phyloP scores from a whole-genome alignment of 495 filamentous ascomycete species.

The Xylaria cubensis region DNA sequence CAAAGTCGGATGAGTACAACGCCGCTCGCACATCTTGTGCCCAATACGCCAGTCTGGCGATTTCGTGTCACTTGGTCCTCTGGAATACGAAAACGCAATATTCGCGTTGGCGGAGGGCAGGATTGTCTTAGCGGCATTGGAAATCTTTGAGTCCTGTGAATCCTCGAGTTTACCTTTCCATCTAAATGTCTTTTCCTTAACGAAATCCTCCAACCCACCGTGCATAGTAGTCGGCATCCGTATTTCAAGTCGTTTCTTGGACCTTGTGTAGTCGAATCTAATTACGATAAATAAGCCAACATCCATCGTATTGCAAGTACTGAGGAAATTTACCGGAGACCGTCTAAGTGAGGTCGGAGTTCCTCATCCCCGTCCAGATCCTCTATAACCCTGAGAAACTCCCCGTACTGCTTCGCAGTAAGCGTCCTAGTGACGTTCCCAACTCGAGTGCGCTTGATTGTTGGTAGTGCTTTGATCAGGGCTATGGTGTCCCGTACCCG shows the following conservation, averaged over 20 bases:
- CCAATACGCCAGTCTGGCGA: slow-evolving; percentile 1
- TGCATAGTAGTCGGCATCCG: slow-evolving; percentile 15
- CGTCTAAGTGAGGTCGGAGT: neutral
- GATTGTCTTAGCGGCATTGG: slow-evolving; percentile 1
- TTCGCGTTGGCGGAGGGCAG: neutral
- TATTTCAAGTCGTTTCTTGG: slow-evolving; percentile 6
- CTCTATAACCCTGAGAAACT: neutral
- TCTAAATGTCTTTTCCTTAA: neutral
- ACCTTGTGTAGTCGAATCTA: slow-evolving; percentile 20
- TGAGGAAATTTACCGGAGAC: neutral
- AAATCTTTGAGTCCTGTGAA: neutral
- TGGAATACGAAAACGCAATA: neutral
- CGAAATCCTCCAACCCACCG: neutral
- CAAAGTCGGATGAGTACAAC: slow-evolving; percentile 6
- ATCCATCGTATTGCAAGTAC: neutral
- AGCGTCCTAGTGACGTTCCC: neutral
- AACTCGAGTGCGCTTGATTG: neutral
- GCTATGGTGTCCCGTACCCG: neutral
- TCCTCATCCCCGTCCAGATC: neutral
- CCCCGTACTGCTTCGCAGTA: slow-evolving; percentile 6
- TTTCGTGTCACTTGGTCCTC: neutral
- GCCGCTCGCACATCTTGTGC: neutral
- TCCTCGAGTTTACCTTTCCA: neutral
- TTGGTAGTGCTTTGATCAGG: slow-evolving; percentile 11
- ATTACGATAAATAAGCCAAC: neutral